Percentiles rank a stretch among this genome's conserved stretches.
phyloP scores from a whole-genome alignment of 1,284 basidiomycete species.

The Heterobasidion occidentale region DNA sequence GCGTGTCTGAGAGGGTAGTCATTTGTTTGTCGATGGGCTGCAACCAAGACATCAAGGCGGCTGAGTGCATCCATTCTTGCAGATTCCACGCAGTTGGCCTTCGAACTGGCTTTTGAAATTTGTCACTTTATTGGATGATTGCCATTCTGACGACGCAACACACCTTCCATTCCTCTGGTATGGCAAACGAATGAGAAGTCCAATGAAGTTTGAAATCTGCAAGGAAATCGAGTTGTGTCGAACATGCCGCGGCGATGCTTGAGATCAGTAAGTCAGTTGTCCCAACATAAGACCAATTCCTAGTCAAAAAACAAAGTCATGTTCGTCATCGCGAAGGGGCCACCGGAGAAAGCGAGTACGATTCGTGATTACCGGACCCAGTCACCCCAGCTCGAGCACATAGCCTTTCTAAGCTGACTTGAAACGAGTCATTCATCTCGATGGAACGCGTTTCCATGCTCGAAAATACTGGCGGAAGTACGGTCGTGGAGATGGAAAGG shows the following conservation, averaged over 20 bases:
- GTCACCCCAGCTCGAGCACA: too few relatives aligned
- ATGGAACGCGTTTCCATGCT: too few relatives aligned
- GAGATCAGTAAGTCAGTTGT: not conserved
- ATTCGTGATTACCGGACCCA: too few relatives aligned
- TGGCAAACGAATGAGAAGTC: not conserved
- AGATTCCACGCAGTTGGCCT: not conserved
- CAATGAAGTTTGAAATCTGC: not conserved
- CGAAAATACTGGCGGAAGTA: too few relatives aligned
- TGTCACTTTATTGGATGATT: not conserved
- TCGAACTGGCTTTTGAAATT: not conserved
- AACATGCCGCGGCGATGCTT: not conserved
- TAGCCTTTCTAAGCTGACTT: too few relatives aligned
- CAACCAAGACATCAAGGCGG: not conserved
- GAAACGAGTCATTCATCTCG: too few relatives aligned
- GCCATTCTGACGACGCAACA: not conserved
- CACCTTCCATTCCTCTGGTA: not conserved
- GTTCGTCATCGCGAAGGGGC: too few relatives aligned
- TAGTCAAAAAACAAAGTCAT: too few relatives aligned
- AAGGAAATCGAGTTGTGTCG: not conserved
- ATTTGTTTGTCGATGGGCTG: not conserved
- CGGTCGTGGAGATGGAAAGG: too few relatives aligned
- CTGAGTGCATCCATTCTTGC: not conserved
- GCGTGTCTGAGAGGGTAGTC: not conserved
- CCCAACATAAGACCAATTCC: too few relatives aligned
- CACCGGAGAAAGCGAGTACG: too few relatives aligned